Evolutionary conservation across 345 rosid species (phyloP).

Genomic region (Diplotaxis tenuifolia): DNA sequence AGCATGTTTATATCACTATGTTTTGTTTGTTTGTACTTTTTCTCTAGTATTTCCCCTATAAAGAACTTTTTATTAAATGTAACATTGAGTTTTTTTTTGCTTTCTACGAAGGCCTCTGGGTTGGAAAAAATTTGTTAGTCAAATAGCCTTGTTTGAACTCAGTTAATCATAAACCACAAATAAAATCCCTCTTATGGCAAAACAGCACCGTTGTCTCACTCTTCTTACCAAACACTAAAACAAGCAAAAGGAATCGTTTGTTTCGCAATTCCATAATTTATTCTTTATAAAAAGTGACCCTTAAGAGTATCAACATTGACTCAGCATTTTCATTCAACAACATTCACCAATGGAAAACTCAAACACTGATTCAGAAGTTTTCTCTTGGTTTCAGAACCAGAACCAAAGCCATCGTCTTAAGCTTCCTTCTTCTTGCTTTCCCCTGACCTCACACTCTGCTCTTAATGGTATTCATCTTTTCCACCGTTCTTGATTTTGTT

Average conservation of each 20-base stretch:
- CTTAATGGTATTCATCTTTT: conserved; percentile 10
- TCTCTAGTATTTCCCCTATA: neutral
- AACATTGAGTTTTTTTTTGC: neutral
- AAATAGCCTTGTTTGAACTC: neutral
- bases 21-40: neutral
- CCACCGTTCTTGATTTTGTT: neutral
- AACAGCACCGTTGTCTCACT: conserved; percentile 28
- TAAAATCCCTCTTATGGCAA: conserved; percentile 16
- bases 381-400: conserved; percentile 29
- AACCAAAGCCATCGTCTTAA: conserved; percentile 7
- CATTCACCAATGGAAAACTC: conserved; percentile 23
- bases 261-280: conserved; percentile 6
- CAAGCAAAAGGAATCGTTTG: conserved; percentile 32
- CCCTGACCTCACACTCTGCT: conserved; percentile 21
- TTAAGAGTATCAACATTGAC: conserved; percentile 11
- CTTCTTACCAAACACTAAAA: conserved; percentile 29
- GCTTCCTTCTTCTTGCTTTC: conserved; percentile 16
- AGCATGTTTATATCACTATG: neutral
- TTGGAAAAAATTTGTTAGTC: neutral
- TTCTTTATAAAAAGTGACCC: conserved; percentile 19
- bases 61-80: neutral
- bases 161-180: conserved; percentile 22
- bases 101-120: neutral
- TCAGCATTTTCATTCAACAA: conserved; percentile 19
- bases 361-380: conserved; percentile 23